Evolutionary conservation across 768 basidiomycete genomes (phyloP).

Genomic region (Leccinum uliginosum): DNA sequence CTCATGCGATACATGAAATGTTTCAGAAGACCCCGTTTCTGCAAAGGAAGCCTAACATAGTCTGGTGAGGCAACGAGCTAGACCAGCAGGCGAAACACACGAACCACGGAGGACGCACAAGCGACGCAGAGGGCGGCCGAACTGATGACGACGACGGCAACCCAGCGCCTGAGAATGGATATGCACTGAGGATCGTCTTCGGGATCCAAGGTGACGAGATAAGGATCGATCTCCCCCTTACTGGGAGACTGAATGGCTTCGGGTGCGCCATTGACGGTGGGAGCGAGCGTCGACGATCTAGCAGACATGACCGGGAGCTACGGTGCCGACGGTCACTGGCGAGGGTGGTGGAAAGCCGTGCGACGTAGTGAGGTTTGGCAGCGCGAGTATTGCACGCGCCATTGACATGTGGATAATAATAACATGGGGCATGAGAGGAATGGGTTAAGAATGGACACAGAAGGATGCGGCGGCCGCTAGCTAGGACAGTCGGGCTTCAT

Average conservation of each 20-base stretch:
- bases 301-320: constrained; percentile 2
- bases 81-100: constrained; percentile 17
- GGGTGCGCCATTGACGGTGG: constrained; percentile 5
- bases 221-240: constrained; percentile 8
- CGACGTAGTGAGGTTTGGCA: background rate
- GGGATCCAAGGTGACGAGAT: constrained; percentile 36
- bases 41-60: constrained; percentile 52
- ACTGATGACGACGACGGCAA: constrained; percentile 43
- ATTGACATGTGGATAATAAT: constrained; percentile 9
- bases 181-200: constrained; percentile 42
- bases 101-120: constrained; percentile 53
- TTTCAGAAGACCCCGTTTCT: constrained; percentile 50
- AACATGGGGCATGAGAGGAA: background rate
- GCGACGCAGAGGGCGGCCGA: constrained; percentile 48
- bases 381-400: background rate
- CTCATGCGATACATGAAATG: constrained; percentile 50
- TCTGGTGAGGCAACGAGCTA: background rate
- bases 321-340: background rate
- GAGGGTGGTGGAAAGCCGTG: background rate
- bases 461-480: background rate
- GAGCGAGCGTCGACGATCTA: constrained; percentile 4
- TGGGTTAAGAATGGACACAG: background rate
- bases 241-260: constrained; percentile 1
- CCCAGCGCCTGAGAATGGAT: constrained; percentile 42
- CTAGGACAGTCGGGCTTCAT: background rate